A percentile compares a stretch with the other conserved stretches of the same genome.
phyloP scores from a whole-genome alignment of 2,329 filamentous ascomycete genomes.

The Scedosporium boydii region DNA sequence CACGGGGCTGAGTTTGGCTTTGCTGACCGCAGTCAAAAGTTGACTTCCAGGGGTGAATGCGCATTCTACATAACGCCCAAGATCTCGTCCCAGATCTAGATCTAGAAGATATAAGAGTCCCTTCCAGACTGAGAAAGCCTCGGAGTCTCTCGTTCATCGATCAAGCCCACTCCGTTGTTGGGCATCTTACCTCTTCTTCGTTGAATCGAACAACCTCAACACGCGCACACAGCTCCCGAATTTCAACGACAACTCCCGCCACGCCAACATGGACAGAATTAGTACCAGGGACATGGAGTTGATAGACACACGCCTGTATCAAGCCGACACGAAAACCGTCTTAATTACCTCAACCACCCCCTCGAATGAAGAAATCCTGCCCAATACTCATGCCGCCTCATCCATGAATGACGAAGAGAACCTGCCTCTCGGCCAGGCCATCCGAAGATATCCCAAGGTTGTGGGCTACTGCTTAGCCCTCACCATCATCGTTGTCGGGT shows the following conservation, averaged over 20 bases:
- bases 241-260: too few relatives aligned
- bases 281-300: neutral
- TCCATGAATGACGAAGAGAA: slow-evolving; percentile 5
- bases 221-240: too few relatives aligned
- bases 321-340: neutral
- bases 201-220: too few relatives aligned
- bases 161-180: too few relatives aligned
- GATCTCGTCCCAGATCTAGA: too few relatives aligned
- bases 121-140: too few relatives aligned
- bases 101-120: too few relatives aligned
- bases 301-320: neutral
- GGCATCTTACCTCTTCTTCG: too few relatives aligned
- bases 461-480: slow-evolving; percentile 17
- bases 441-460: slow-evolving; percentile 18
- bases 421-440: slow-evolving; percentile 16
- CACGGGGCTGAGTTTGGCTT: neutral
- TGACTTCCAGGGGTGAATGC: neutral
- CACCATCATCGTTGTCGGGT: slow-evolving; percentile 18
- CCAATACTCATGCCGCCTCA: neutral
- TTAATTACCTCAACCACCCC: neutral
- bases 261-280: too few relatives aligned
- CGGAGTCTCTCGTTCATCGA: too few relatives aligned
- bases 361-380: neutral
- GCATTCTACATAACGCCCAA: neutral
- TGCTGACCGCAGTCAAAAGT: neutral